Evolutionary conservation across 2,329 filamentous ascomycete species (phyloP), one percentile per base, ranked within the genome.

Genomic region (Helotiales sp.): DNA sequence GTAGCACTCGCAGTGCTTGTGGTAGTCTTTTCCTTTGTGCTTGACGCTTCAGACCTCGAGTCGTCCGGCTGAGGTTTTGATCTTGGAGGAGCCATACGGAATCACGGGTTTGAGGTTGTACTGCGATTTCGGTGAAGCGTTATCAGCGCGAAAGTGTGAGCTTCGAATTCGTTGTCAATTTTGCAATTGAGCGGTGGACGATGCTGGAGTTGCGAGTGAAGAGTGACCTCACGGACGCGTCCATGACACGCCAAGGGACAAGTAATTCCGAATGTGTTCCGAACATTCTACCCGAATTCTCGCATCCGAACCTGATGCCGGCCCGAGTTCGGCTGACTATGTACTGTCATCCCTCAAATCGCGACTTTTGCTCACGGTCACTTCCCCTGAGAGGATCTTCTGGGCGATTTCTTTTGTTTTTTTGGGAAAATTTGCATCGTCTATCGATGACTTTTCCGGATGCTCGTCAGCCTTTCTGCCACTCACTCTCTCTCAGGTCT

Each of bases 1-100:
- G 63, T 40, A 20, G 69, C 64, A 37, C 43, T 69, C 17, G 67
- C 63, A 15, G 69, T 60, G 58, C 37, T 74, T 20, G 72, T 58
- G 22, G 50, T 70, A 24, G 59, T 60, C 66, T 76, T 78, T 65
- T 78, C 77, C 69, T 76, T 79, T 5, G 77, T 78, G 67, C 76
- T 78, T 7, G 77, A 78, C 13, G 76, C 74, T 55, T 79, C 77
- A 34, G 77, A 78, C 58, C 76, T 73, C 63, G 76, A 77, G 67
- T 79, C 77, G 59, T 79, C 77, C 15, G 71, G 76, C 45, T 70
- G 75, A 17, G 73, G 72, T 55, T 74, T 72, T 28, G 74, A 70
- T 69, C 71, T 74, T 55, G 74, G 64, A 63, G 76, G 75, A 47
- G 76, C 68, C 77, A 78, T 78, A 26, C 40, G 28, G 59, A 60